These are phyloP conservation scores for Magnaporthiopsis poae DNA, from an alignment of 2,329 filamentous ascomycete genomes.

Conservation along the genomic window DNA sequence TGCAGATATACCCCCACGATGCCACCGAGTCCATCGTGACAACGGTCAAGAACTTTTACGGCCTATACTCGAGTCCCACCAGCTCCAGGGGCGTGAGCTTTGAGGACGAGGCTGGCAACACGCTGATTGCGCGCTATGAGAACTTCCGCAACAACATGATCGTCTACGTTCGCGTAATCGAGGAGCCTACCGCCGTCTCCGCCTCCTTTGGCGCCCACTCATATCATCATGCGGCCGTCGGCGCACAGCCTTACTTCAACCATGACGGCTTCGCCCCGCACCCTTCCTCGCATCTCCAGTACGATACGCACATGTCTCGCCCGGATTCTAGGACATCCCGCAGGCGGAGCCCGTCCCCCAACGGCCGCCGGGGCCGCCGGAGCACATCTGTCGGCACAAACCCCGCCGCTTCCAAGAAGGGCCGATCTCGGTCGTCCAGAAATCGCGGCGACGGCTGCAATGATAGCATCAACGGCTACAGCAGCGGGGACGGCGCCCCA, in stretches of 20 bases:
- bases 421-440: conserved; percentile 59
- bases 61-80: conserved; percentile 67
- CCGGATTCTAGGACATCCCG: conserved; percentile 61
- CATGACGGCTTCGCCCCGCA: conserved; percentile 42
- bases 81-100: conserved; percentile 81
- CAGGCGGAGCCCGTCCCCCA: conserved; percentile 70
- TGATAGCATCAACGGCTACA: conserved; percentile 66
- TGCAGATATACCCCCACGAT: conserved; percentile 90
- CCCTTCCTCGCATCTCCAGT: conserved; percentile 30
- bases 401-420: conserved; percentile 34
- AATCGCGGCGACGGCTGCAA: conserved; percentile 55
- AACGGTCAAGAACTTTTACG: conserved; percentile 98
- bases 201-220: conserved; percentile 41
- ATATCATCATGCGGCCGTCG: conserved; percentile 42
- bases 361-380: conserved; percentile 58
- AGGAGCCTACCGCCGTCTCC: conserved; percentile 39
- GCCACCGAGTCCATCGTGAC: conserved; percentile 95
- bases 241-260: conserved; percentile 45
- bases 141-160: conserved; percentile 89
- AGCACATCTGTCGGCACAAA: conserved; percentile 61
- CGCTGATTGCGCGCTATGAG: conserved; percentile 88
- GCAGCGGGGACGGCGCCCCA: conserved; percentile 74
- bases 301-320: conserved; percentile 53
- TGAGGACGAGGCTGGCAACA: conserved; percentile 80
- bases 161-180: conserved; percentile 81